Evolutionary conservation across 495 filamentous ascomycete genomes (phyloP).

Genomic region (Rusavskia elegans): DNA sequence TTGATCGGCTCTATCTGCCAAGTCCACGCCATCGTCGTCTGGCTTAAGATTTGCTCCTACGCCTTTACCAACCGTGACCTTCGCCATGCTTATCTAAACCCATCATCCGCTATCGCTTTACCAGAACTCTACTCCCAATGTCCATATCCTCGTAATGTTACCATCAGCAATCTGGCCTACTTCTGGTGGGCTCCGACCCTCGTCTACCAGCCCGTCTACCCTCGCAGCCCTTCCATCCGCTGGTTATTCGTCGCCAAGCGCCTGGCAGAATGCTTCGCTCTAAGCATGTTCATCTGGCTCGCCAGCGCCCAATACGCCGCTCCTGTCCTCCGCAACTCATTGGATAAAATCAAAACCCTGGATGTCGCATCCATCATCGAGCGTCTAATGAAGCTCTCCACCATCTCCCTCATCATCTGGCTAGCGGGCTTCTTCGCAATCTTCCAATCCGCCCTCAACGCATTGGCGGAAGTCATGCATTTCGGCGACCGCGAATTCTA

Average conservation of each 20-base stretch:
- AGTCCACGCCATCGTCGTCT: conserved; percentile 85
- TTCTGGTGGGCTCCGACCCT: conserved; percentile 97
- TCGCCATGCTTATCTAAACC: conserved; percentile 69
- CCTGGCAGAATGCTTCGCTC: conserved; percentile 52
- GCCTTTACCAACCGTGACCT: conserved; percentile 94
- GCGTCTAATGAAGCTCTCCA: conserved; percentile 83
- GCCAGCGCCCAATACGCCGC: conserved; percentile 83
- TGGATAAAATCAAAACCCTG: conserved; percentile 68
- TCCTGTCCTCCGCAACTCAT: conserved; percentile 73
- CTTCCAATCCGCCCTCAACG: conserved; percentile 82
- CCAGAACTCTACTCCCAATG: conserved; percentile 70
- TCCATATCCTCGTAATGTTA: conserved; percentile 84
- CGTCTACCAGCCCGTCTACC: conserved; percentile 94
- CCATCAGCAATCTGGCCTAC: conserved; percentile 68
- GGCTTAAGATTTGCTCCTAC: conserved; percentile 89
- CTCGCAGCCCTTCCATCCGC: conserved; percentile 57
- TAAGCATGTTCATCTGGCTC: conserved; percentile 85
- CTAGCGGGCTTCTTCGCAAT: conserved; percentile 91
- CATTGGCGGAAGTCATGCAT: conserved; percentile 71
- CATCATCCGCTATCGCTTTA: conserved; percentile 37
- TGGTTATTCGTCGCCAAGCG: conserved; percentile 80
- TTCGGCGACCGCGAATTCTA: conserved; percentile 95
- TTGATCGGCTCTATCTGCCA: conserved; percentile 83
- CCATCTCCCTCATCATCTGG: conserved; percentile 89
- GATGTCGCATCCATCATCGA: conserved; percentile 73